A percentile compares a stretch with the other conserved stretches of the same genome.
Evolutionary conservation across 306 rosid genomes (phyloP).

Genomic region (Lagenaria siceraria): DNA sequence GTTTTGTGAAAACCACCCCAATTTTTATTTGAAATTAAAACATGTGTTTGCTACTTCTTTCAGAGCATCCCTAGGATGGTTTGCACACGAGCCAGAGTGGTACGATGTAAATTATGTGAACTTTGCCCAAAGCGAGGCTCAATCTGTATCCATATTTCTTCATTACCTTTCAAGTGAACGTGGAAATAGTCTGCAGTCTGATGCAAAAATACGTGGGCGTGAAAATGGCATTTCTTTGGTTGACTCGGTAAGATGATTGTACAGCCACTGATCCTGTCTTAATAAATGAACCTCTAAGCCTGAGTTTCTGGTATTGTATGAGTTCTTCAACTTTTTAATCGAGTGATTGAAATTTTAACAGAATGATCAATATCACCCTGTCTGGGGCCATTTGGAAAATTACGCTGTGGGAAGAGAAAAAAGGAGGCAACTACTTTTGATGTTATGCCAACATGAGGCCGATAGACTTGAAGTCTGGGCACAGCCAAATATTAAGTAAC

Average conservation of each 20-base stretch:
- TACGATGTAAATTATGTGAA: slow-evolving; percentile 58
- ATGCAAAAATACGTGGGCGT: slow-evolving; percentile 55
- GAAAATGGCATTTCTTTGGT: slow-evolving; percentile 54
- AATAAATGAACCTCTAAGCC: not conserved
- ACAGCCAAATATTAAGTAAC: slow-evolving; percentile 84
- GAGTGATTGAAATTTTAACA: slow-evolving; percentile 25
- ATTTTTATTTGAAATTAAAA: slow-evolving; percentile 12
- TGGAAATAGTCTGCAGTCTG: slow-evolving; percentile 43
- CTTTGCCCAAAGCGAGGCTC: slow-evolving; percentile 91
- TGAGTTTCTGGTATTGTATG: not conserved
- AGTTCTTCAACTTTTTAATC: slow-evolving; percentile 14
- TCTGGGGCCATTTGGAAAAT: slow-evolving; percentile 94
- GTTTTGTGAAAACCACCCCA: not conserved
- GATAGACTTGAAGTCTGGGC: slow-evolving; percentile 99
- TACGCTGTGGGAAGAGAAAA: slow-evolving; percentile 78
- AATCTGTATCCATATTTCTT: slow-evolving; percentile 71
- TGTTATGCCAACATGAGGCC: slow-evolving; percentile 92
- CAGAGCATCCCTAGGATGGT: slow-evolving; percentile 95
- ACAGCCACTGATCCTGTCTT: not conserved
- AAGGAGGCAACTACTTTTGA: slow-evolving; percentile 65
- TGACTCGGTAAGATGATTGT: slow-evolving; percentile 50
- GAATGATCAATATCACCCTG: slow-evolving; percentile 73
- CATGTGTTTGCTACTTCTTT: slow-evolving; percentile 19
- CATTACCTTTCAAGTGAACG: slow-evolving; percentile 66
- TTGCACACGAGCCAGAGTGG: slow-evolving; percentile 81